Base-by-base conservation (phyloP, 257 asterid species). In the Nicotiana benthamiana region DNA sequence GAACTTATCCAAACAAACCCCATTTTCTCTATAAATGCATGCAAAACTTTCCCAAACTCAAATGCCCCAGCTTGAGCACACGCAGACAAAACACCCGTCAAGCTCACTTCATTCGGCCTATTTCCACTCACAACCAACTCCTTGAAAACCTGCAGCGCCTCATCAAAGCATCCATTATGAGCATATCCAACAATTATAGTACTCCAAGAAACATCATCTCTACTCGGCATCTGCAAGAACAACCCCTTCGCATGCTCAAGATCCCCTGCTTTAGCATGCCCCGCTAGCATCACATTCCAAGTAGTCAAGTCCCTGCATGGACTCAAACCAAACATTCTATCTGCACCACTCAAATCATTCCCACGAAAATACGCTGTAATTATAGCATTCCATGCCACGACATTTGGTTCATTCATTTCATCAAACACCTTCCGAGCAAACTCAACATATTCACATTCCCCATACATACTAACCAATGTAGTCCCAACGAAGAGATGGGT, bases 201-300 rank as follows among this genome's bases (percentile, higher is more conserved):
- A 80, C 96, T 90, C 99, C 97, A 95, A 46, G 98, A 93, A 54
- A 91, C 92, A 65, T 86, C 91, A 79, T 95, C 97, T 74, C 82
- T 92, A 27, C 70, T 53, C 3, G 87, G 84, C 94, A 93, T 95
- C 79, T 80, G 87, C 30, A 46, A 86, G 66, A 95, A 93, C 80
- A 88, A 62, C 80, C 43, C 86, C 87, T 85, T 83, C 2, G 93
- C 96, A 48, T 76, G 80, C 75, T 56, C 90, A 20, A 95, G 82
- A 84, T 91, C 93, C 56, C 93, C 97, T 3, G 86, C 66, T 84
- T 87, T 93, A 8, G 84, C 27, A 75, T 91, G 91, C 78, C 96
- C 98, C 0, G 91, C 95, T 20, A 95, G 94, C 99, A 95, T 93
- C 86, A 93, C 75, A 83, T 95, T 95, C 86, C 83, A 89, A 13